Percentiles rank a stretch among this genome's conserved stretches.
phyloP scores from a whole-genome alignment of 352 stramenopile genomes.

The Globisporangium spinosum region DNA sequence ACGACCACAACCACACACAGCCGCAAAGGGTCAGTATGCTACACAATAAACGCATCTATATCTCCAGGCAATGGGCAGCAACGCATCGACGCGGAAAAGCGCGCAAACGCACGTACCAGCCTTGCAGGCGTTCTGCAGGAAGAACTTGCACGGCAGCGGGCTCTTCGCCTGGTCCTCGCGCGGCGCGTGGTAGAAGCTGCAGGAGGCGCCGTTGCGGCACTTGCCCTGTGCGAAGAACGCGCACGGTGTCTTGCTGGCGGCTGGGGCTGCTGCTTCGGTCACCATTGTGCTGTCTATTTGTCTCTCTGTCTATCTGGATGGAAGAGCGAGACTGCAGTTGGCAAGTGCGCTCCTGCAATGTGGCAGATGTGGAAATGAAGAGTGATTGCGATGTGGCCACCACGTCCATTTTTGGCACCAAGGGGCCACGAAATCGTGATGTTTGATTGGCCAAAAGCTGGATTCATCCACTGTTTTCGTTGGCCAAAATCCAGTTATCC shows the following conservation, averaged over 20 bases:
- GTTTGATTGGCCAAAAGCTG: background rate
- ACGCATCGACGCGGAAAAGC: background rate
- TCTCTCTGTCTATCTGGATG: background rate
- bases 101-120: slow-evolving; percentile 22
- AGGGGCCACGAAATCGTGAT: background rate
- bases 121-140: slow-evolving; percentile 58
- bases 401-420: background rate
- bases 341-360: background rate
- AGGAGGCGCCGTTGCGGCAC: slow-evolving; percentile 60
- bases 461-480: background rate
- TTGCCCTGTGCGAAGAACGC: slow-evolving; percentile 66
- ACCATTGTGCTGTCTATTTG: background rate
- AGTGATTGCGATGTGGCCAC: background rate
- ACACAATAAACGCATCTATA: background rate
- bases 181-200: slow-evolving; percentile 60
- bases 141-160: slow-evolving; percentile 67
- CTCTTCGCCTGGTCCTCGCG: slow-evolving; percentile 35
- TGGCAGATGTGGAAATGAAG: background rate
- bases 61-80: background rate
- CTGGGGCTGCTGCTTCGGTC: background rate
- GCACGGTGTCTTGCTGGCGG: slow-evolving; percentile 35
- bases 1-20: background rate
- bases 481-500: background rate
- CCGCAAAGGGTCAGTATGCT: background rate
- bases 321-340: background rate